phyloP scores from a whole-genome alignment of 805 yeast genomes.

The Saccharomycopsis guyanensis region DNA sequence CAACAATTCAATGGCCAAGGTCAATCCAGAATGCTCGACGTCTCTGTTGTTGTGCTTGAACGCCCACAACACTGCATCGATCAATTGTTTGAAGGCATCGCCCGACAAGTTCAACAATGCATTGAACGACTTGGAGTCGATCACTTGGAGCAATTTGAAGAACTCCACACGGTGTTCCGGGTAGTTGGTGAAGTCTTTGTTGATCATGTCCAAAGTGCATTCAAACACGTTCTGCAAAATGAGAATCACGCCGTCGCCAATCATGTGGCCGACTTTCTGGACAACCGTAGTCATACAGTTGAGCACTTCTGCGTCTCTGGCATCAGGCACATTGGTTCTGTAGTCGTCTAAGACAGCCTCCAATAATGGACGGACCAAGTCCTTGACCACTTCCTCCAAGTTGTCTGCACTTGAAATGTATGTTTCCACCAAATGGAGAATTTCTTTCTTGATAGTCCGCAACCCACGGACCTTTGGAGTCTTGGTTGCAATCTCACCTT shows the following conservation, averaged over 20 bases:
- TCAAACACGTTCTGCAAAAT: constrained; percentile 89
- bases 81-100: constrained; percentile 81
- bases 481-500: constrained; percentile 86
- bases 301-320: constrained; percentile 95
- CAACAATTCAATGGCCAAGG: constrained; percentile 73
- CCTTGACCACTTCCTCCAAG: constrained; percentile 73
- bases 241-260: constrained; percentile 81
- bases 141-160: constrained; percentile 81
- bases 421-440: constrained; percentile 79
- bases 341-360: constrained; percentile 86
- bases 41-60: constrained; percentile 96
- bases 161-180: constrained; percentile 98
- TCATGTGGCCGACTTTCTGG: constrained; percentile 75
- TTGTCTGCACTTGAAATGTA: constrained; percentile 84
- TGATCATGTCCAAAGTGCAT: constrained; percentile 91
- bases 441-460: constrained; percentile 93
- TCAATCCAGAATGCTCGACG: constrained; percentile 87
- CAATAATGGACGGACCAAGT: constrained; percentile 75
- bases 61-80: constrained; percentile 96
- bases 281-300: constrained; percentile 92
- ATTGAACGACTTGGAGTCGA: constrained; percentile 75
- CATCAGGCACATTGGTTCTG: constrained; percentile 82
- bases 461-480: constrained; percentile 92
- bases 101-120: constrained; percentile 86
- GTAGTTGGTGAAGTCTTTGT: constrained; percentile 89